Conservation (phyloP, 1,139 yeast genomes). For the Candida mesenterica region DNA sequence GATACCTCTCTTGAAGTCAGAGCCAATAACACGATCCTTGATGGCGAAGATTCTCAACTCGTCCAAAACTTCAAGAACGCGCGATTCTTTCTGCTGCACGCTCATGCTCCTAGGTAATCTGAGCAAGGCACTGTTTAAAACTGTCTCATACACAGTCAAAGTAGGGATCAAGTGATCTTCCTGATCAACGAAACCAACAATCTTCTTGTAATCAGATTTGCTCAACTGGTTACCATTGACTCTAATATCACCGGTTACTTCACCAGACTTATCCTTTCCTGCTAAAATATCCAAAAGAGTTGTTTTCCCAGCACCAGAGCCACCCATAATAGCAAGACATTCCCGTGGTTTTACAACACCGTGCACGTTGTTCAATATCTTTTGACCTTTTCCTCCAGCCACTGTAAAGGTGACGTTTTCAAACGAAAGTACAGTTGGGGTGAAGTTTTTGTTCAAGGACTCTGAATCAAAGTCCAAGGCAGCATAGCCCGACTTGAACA, state of each 20-base stretch:
- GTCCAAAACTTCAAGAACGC: constrained; percentile 80
- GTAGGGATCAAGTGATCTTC: constrained; percentile 91
- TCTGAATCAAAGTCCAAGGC: constrained; percentile 38
- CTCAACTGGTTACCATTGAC: constrained; percentile 64
- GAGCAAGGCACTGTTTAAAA: constrained; percentile 83
- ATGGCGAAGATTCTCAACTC: constrained; percentile 82
- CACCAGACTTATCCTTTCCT: constrained; percentile 78
- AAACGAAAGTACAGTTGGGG: constrained; percentile 78
- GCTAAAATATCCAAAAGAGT: constrained; percentile 89
- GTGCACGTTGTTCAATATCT: constrained; percentile 59
- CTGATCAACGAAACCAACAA: constrained; percentile 96
- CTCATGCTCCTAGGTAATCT: constrained; percentile 83
- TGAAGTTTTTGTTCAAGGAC: constrained; percentile 52
- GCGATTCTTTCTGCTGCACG: constrained; percentile 63
- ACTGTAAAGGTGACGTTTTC: constrained; percentile 67
- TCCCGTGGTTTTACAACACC: constrained; percentile 86
- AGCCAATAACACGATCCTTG: constrained; percentile 84
- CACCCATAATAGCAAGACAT: constrained; percentile 95
- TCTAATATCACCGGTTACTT: constrained; percentile 58
- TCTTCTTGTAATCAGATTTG: constrained; percentile 51
- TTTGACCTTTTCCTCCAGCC: constrained; percentile 31
- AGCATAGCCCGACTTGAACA: constrained; percentile 42
- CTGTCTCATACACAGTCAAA: constrained; percentile 92
- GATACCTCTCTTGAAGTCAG: constrained; percentile 86
- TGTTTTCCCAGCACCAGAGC: constrained; percentile 98